Conservation (phyloP, 2,329 filamentous ascomycete genomes). For the Hypoxylon sp. region DNA sequence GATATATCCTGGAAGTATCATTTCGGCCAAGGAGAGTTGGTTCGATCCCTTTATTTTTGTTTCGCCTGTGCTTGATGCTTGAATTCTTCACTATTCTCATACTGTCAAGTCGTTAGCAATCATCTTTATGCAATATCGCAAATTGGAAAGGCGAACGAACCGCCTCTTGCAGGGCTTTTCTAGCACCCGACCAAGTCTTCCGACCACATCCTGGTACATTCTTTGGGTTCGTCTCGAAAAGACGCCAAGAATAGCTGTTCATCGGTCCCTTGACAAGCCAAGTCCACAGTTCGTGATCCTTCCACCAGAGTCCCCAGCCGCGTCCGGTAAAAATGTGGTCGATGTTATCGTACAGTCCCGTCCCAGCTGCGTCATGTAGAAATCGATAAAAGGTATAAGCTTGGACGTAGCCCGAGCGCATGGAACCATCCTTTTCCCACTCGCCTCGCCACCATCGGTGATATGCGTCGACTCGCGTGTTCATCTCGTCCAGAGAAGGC, state of each 20-base stretch:
- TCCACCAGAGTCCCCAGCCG: conserved; percentile 40
- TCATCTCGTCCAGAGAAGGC: conserved; percentile 38
- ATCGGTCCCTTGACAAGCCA: conserved; percentile 41
- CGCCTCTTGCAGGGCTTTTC: conserved; percentile 36
- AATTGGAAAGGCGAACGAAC: conserved; percentile 27
- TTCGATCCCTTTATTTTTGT: conserved; percentile 3
- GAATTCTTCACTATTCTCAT: conserved; percentile 17
- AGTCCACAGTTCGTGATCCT: conserved; percentile 38
- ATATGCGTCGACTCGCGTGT: conserved; percentile 39
- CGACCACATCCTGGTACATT: conserved; percentile 40
- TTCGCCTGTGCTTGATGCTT: conserved; percentile 11
- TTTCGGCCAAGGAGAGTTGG: too few relatives aligned
- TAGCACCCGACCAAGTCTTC: conserved; percentile 36
- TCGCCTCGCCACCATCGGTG: conserved; percentile 42
- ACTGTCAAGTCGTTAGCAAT: conserved; percentile 20
- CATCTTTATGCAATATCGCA: not conserved
- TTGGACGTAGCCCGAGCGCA: conserved; percentile 36
- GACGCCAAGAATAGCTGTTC: conserved; percentile 40
- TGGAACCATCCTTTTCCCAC: conserved; percentile 37
- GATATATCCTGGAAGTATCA: conserved; percentile 1
- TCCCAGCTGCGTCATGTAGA: conserved; percentile 41
- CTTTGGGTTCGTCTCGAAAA: conserved; percentile 43
- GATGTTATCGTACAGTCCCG: conserved; percentile 40
- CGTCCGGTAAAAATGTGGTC: conserved; percentile 38
- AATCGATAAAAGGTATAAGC: conserved; percentile 40